A percentile compares a stretch with the other conserved stretches of the same genome.
Conservation (phyloP, 441 rosid species). For the Pelargonium australe region DNA sequence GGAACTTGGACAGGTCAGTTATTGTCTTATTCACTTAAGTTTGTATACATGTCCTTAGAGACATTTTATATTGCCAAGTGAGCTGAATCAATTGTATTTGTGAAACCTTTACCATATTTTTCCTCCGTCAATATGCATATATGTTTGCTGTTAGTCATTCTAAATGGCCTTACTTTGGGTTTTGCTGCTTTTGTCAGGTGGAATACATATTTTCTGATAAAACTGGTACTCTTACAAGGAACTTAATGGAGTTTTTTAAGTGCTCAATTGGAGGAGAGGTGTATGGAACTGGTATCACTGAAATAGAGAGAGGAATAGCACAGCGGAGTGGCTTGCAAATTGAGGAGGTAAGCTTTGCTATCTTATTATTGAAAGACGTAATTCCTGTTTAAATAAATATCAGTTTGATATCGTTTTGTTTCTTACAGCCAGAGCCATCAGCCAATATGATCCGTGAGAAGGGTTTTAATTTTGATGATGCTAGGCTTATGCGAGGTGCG, state of each 20-base stretch:
- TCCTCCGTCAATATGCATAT: not conserved
- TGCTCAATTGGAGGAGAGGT: slow-evolving; percentile 96
- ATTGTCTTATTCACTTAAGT: slow-evolving; percentile 9
- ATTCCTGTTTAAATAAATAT: not conserved
- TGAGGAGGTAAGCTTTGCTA: slow-evolving; percentile 47
- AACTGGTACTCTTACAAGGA: slow-evolving; percentile 98
- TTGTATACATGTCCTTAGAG: not conserved
- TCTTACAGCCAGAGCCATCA: slow-evolving; percentile 44
- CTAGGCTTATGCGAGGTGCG: slow-evolving; percentile 74
- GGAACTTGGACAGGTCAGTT: slow-evolving; percentile 97
- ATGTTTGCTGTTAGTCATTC: not conserved
- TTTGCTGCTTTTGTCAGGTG: slow-evolving; percentile 51
- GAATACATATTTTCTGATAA: slow-evolving; percentile 97
- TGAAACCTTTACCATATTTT: not conserved
- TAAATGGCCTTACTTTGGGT: slow-evolving; percentile 10
- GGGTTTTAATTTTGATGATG: slow-evolving; percentile 97
- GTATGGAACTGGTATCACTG: slow-evolving; percentile 93
- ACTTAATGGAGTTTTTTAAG: slow-evolving; percentile 98
- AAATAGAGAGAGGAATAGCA: slow-evolving; percentile 83
- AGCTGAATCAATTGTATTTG: not conserved
- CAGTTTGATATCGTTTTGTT: not conserved
- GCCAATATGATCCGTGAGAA: slow-evolving; percentile 54
- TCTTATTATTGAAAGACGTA: not conserved
- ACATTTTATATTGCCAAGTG: not conserved
- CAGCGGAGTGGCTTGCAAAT: slow-evolving; percentile 60